Base-by-base conservation (phyloP, 2,329 filamentous ascomycete species). In the Neonectria punicea region DNA sequence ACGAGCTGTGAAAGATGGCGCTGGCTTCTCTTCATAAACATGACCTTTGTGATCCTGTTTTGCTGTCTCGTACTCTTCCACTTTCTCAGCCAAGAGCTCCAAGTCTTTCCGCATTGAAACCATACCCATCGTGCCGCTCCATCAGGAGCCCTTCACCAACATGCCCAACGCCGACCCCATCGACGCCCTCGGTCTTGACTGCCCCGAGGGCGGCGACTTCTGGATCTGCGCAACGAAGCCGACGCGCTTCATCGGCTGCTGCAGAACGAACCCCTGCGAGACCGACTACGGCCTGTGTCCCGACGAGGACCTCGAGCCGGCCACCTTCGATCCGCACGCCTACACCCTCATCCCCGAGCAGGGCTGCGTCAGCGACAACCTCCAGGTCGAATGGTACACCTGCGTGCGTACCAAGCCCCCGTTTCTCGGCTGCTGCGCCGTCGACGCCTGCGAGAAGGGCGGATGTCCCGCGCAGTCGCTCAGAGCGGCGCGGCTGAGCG, bases 191-290 rank as follows among this genome's bases (percentile, higher is more conserved):
- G 78, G 73, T 14, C 65, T 80, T 0, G 63, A 61, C 5, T 83
- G 81, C 46, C 76, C 76, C 0, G 60, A 55, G 1, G 74, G 72
- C 4, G 76, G 78, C 25, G 39, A 60, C 6, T 81, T 82, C 39
- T 82, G 82, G 73, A 71, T 81, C 61, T 82, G 81, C 67, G 47
- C 65, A 4, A 69, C 72, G 2, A 75, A 74, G 34, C 66, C 68
- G 0, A 43, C 63, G 3, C 76, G 76, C 32, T 83, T 82, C 67
- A 59, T 83, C 44, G 82, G 81, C 13, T 83, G 81, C 67, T 83
- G 81, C 53, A 69, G 63, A 11, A 69, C 65, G 28, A 73, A 80
- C 61, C 77, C 80, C 0, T 82, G 80, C 49, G 55, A 64, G 13
- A 41, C 44, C 10, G 57, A 56, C 43, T 67, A 68, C 14, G 71